phyloP scores from a whole-genome alignment of 805 yeast genomes.

The Diddensiella santjacobensis region DNA sequence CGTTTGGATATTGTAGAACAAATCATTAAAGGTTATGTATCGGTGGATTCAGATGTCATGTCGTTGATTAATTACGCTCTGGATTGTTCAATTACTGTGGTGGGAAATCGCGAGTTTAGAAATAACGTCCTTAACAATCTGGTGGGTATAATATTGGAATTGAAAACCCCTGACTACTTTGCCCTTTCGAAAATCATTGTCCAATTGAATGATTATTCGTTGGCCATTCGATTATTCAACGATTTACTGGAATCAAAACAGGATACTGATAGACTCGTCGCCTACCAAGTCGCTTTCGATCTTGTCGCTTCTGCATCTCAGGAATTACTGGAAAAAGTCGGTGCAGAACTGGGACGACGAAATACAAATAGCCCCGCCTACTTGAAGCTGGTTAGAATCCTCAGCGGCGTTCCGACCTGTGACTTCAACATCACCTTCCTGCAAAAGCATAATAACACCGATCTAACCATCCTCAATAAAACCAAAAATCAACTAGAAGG shows the following conservation, averaged over 20 bases:
- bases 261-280: conserved; percentile 50
- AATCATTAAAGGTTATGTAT: conserved; percentile 38
- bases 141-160: conserved; percentile 54
- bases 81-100: conserved; percentile 59
- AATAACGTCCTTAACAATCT: conserved; percentile 58
- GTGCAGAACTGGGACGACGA: conserved; percentile 22
- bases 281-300: conserved; percentile 94
- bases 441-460: conserved; percentile 82
- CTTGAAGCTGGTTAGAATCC: conserved; percentile 55
- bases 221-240: conserved; percentile 67
- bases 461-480: conserved; percentile 72
- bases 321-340: conserved; percentile 62
- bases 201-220: conserved; percentile 71
- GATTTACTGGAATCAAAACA: conserved; percentile 48
- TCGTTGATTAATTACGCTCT: conserved; percentile 68
- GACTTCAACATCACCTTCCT: conserved; percentile 88
- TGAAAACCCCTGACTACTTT: conserved; percentile 72
- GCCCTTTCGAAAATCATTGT: conserved; percentile 81
- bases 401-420: conserved; percentile 91
- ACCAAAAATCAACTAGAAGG: conserved; percentile 83
- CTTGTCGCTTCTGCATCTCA: conserved; percentile 89
- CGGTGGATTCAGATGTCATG: conserved; percentile 36
- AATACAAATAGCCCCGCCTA: conserved; percentile 27
- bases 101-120: conserved; percentile 64
- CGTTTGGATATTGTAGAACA: conserved; percentile 74